These are phyloP conservation scores for Butyriboletus loyo DNA, from an alignment of 768 basidiomycete species.

Conservation along the genomic window DNA sequence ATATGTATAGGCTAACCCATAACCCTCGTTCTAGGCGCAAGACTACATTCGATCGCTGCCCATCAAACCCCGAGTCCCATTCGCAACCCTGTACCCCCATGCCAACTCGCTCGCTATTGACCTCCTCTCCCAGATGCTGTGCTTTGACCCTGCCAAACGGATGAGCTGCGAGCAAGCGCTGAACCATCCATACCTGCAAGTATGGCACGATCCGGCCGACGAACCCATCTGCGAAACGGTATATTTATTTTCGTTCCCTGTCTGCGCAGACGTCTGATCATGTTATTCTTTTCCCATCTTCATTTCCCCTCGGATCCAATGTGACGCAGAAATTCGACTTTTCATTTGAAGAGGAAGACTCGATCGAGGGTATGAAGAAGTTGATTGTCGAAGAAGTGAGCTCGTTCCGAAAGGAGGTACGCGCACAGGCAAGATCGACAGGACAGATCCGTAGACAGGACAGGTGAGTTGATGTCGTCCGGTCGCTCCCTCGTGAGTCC, in stretches of 20 bases:
- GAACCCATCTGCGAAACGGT: conserved; percentile 85
- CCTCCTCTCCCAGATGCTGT: conserved; percentile 84
- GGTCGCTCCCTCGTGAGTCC: neutral
- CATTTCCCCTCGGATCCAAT: neutral
- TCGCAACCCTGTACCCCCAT: conserved; percentile 87
- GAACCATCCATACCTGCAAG: conserved; percentile 90
- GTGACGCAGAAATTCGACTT: conserved; percentile 79
- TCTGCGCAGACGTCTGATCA: neutral
- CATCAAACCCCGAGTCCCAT: conserved; percentile 92
- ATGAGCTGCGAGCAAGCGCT: conserved; percentile 96
- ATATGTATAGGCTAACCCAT: neutral
- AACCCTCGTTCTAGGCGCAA: conserved; percentile 63
- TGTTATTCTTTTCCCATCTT: too few relatives aligned
- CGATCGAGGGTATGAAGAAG: conserved; percentile 95
- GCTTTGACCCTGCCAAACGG: conserved; percentile 95
- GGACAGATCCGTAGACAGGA: conserved; percentile 77
- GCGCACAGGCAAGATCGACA: conserved; percentile 71
- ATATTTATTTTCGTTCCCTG: conserved; percentile 17
- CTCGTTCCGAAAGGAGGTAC: conserved; percentile 84
- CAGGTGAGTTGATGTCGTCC: conserved; percentile 43
- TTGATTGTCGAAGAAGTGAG: conserved; percentile 93
- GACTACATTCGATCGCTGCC: conserved; percentile 98
- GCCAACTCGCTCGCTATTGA: conserved; percentile 95
- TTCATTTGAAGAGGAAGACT: conserved; percentile 93
- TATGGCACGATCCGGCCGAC: conserved; percentile 98